Conservation (phyloP, 2,329 filamentous ascomycete genomes). For the Chaetoscypha palmicola region DNA sequence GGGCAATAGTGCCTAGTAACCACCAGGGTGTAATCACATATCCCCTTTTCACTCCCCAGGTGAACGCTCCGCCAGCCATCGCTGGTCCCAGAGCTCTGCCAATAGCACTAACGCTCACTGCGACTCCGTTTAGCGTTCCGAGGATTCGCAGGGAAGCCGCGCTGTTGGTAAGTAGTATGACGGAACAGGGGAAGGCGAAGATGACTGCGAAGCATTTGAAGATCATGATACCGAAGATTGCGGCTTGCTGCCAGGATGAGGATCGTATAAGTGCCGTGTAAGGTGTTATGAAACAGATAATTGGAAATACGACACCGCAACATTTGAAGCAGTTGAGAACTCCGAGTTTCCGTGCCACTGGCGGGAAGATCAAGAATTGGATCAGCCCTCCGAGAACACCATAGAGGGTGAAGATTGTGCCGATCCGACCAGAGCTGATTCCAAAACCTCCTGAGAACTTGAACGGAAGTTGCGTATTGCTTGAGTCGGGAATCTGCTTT, state of each 20-base stretch:
- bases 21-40: constrained; percentile 79
- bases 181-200: constrained; percentile 82
- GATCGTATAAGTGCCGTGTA: constrained; percentile 62
- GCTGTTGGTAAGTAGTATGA: constrained; percentile 85
- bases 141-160: constrained; percentile 68
- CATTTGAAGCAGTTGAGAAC: constrained; percentile 64
- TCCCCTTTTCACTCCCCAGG: constrained; percentile 65
- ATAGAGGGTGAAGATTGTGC: constrained; percentile 77
- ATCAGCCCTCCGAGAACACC: constrained; percentile 71
- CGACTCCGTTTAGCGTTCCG: constrained; percentile 85
- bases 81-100: constrained; percentile 76
- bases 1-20: constrained; percentile 58
- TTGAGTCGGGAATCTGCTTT: constrained; percentile 42
- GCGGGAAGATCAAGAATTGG: constrained; percentile 81
- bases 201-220: constrained; percentile 70
- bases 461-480: constrained; percentile 62
- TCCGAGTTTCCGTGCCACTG: constrained; percentile 63
- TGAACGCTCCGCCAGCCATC: constrained; percentile 64
- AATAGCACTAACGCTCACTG: constrained; percentile 73
- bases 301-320: constrained; percentile 58
- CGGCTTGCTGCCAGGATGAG: constrained; percentile 43
- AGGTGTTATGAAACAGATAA: constrained; percentile 75
- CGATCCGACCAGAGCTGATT: constrained; percentile 64
- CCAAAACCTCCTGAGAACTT: constrained; percentile 81
- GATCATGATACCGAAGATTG: constrained; percentile 62